Conservation (phyloP, 2,329 filamentous ascomycete species). For the Pyricularia grisea region DNA sequence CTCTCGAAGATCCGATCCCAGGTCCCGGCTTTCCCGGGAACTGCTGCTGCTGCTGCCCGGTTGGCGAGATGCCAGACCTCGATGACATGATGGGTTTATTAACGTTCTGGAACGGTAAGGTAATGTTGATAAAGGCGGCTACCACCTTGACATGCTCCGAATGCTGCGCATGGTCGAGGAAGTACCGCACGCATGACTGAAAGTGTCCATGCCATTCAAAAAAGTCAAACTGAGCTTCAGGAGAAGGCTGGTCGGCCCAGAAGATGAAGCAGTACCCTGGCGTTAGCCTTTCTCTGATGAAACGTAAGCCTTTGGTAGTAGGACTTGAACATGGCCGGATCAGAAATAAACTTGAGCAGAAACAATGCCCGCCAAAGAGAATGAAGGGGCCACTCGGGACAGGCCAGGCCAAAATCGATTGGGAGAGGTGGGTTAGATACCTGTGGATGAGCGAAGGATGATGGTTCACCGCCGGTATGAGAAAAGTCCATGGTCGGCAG, state of each 20-base stretch:
- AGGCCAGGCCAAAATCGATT: background rate
- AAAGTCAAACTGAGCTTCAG: conserved; percentile 57
- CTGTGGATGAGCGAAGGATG: conserved; percentile 22
- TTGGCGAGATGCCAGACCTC: conserved; percentile 22
- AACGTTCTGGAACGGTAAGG: conserved; percentile 70
- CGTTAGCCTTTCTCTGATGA: background rate
- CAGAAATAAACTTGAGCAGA: background rate
- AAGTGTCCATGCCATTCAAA: conserved; percentile 91
- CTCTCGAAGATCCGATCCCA: background rate
- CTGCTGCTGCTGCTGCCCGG: conserved; percentile 19
- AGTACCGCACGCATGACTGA: conserved; percentile 82
- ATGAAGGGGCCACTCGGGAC: background rate
- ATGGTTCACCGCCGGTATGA: conserved; percentile 11
- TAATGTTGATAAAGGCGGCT: conserved; percentile 86
- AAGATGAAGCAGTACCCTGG: background rate
- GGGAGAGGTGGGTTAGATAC: conserved; percentile 13
- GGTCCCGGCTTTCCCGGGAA: background rate
- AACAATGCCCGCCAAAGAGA: background rate
- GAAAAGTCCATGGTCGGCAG: conserved; percentile 19
- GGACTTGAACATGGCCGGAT: background rate
- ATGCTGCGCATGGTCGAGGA: conserved; percentile 85
- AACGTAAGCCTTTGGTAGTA: background rate
- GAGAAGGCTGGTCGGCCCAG: conserved; percentile 27
- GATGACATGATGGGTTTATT: conserved; percentile 33
- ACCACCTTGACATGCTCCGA: conserved; percentile 75